Percentiles rank a stretch among this genome's conserved stretches.
These are phyloP conservation scores for Periconia macrospinosa DNA, from an alignment of 2,329 filamentous ascomycete species.

Conservation along the genomic window DNA sequence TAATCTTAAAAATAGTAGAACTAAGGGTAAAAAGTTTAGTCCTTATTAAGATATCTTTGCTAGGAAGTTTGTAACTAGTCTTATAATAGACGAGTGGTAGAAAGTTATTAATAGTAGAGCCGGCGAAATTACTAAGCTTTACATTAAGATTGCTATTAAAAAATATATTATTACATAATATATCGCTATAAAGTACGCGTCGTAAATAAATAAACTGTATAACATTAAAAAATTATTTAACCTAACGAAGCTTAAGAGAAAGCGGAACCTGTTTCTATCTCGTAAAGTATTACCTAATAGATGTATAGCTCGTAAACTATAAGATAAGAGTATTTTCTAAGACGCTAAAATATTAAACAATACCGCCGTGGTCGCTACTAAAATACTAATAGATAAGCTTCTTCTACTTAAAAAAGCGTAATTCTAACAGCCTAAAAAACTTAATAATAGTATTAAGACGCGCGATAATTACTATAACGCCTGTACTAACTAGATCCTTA, in stretches of 20 bases:
- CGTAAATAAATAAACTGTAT: slow-evolving; percentile 35
- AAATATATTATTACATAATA: slow-evolving; percentile 45
- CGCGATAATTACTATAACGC: slow-evolving; percentile 12
- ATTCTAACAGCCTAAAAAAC: slow-evolving; percentile 10
- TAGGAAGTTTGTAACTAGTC: slow-evolving; percentile 13
- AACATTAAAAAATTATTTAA: slow-evolving; percentile 10
- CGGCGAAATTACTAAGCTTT: slow-evolving; percentile 42
- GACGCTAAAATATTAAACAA: slow-evolving; percentile 11
- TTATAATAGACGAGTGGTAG: slow-evolving; percentile 16
- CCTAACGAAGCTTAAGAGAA: slow-evolving; percentile 11
- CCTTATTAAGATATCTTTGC: slow-evolving; percentile 14
- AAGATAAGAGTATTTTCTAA: slow-evolving; percentile 14
- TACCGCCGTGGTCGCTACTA: slow-evolving; percentile 11
- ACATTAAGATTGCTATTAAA: slow-evolving; percentile 40
- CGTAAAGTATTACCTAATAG: slow-evolving; percentile 13
- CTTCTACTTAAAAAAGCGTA: slow-evolving; percentile 8
- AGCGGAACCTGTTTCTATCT: slow-evolving; percentile 9
- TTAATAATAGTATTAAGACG: slow-evolving; percentile 16
- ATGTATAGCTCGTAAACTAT: slow-evolving; percentile 10
- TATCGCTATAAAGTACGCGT: slow-evolving; percentile 44
- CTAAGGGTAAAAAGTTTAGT: slow-evolving; percentile 41
- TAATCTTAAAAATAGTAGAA: slow-evolving; percentile 39
- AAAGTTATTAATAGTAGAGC: slow-evolving; percentile 31
- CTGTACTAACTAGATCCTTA: slow-evolving; percentile 13
- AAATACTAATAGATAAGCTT: slow-evolving; percentile 14